Evolutionary conservation across 805 yeast genomes (phyloP).

Genomic region (Lipomyces chichibuensis): DNA sequence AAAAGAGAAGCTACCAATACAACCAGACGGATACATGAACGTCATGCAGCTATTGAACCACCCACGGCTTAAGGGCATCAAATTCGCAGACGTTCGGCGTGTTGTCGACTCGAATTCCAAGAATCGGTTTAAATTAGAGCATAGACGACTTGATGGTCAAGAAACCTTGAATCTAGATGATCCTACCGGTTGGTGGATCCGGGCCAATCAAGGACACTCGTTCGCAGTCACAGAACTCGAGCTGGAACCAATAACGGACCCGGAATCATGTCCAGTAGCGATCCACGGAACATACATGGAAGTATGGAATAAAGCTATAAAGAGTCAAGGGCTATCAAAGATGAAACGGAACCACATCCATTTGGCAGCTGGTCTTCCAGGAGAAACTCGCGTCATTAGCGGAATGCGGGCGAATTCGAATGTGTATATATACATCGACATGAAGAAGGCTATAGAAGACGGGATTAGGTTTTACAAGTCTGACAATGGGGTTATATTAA

Average conservation of each 20-base stretch:
- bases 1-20: slow-evolving; percentile 66
- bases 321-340: slow-evolving; percentile 59
- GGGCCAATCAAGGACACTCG: slow-evolving; percentile 96
- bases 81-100: slow-evolving; percentile 58
- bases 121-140: slow-evolving; percentile 63
- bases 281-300: slow-evolving; percentile 78
- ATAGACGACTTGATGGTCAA: slow-evolving; percentile 36
- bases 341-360: slow-evolving; percentile 88
- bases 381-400: slow-evolving; percentile 56
- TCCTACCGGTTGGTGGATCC: slow-evolving; percentile 48
- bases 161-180: slow-evolving; percentile 14
- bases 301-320: slow-evolving; percentile 48
- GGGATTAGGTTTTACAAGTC: slow-evolving; percentile 61
- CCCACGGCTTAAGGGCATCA: slow-evolving; percentile 61
- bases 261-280: slow-evolving; percentile 54
- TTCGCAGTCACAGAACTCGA: slow-evolving; percentile 52
- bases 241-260: slow-evolving; percentile 46
- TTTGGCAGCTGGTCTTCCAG: slow-evolving; percentile 65
- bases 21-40: slow-evolving; percentile 65
- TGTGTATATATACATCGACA: slow-evolving; percentile 66
- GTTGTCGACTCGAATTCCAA: slow-evolving; percentile 71
- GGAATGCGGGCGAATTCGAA: slow-evolving; percentile 70
- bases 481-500: slow-evolving; percentile 72
- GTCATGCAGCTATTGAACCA: slow-evolving; percentile 59
- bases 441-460: slow-evolving; percentile 51